These are phyloP conservation scores for Artemisia argyi DNA, from an alignment of 129 eudicot species.

Conservation along the genomic window DNA sequence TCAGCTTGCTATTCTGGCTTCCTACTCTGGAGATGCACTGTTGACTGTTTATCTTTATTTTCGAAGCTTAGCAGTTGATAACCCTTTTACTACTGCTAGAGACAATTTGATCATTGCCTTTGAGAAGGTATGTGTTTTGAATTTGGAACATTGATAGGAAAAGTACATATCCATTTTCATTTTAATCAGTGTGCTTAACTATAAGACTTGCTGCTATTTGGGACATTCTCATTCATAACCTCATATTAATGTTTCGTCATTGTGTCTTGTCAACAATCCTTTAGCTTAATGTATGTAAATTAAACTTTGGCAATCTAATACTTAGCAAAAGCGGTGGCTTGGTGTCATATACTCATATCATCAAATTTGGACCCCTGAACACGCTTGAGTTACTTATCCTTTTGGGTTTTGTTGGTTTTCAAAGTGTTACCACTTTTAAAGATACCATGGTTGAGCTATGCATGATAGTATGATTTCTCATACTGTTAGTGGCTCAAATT, in stretches of 20 bases:
- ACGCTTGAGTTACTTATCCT: too few species aligned
- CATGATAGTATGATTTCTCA: too few species aligned
- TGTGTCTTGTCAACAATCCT: not conserved
- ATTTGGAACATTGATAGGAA: not conserved
- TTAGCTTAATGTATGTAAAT: not conserved
- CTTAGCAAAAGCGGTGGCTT: not conserved
- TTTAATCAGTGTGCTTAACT: not conserved
- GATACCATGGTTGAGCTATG: not conserved
- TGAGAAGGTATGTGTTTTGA: conserved; percentile 70
- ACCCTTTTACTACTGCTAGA: conserved; percentile 85
- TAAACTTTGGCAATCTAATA: not conserved
- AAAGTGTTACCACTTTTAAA: not conserved
- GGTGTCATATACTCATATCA: too few species aligned
- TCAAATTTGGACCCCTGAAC: too few species aligned
- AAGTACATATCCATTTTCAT: not conserved
- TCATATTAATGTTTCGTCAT: not conserved
- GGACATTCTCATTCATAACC: not conserved
- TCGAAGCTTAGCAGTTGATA: conserved; percentile 89
- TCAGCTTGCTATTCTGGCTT: conserved; percentile 95
- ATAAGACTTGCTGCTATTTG: not conserved
- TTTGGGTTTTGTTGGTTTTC: not conserved
- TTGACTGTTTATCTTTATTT: conserved; percentile 80
- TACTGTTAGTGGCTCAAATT: too few species aligned
- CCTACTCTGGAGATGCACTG: conserved; percentile 84
- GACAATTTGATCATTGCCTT: conserved; percentile 96